Percentiles rank a stretch among this genome's conserved stretches.
Conservation (phyloP, 768 basidiomycete genomes). For the Kwoniella sp. region DNA sequence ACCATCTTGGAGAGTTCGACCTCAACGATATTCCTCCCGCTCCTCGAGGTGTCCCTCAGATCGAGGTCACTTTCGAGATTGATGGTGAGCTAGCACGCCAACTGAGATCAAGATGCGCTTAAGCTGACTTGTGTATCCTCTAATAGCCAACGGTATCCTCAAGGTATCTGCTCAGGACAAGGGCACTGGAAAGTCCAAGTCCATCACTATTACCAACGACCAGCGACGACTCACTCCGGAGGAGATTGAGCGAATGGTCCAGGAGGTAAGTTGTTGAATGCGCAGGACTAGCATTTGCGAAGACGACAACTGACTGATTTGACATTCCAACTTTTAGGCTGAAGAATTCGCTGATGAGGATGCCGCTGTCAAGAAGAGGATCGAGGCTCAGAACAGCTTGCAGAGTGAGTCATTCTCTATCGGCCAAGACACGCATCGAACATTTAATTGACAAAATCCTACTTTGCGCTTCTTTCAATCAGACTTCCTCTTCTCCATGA, state of each 20-base stretch:
- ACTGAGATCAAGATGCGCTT: not conserved
- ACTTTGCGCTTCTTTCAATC: too few relatives aligned
- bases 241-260: constrained; percentile 97
- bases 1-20: constrained; percentile 97
- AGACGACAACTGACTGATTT: not conserved
- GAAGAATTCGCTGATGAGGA: constrained; percentile 68
- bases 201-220: constrained; percentile 63
- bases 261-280: constrained; percentile 58
- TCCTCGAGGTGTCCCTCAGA: constrained; percentile 95
- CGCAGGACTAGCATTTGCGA: not conserved
- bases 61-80: constrained; percentile 97
- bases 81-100: constrained; percentile 62
- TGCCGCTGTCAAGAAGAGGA: constrained; percentile 58
- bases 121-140: not conserved
- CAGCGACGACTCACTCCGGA: constrained; percentile 96
- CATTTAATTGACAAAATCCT: too few relatives aligned
- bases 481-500: constrained; percentile 69
- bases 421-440: not conserved
- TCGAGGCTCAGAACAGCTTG: constrained; percentile 57
- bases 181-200: constrained; percentile 86
- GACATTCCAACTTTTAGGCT: constrained; percentile 60
- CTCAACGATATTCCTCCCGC: constrained; percentile 94
- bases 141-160: constrained; percentile 68
- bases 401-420: constrained; percentile 47
- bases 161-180: constrained; percentile 96